Evolutionary conservation across 345 rosid species (phyloP), one percentile per base, ranked within the genome.

Genomic region (Eutrema japonicum): DNA sequence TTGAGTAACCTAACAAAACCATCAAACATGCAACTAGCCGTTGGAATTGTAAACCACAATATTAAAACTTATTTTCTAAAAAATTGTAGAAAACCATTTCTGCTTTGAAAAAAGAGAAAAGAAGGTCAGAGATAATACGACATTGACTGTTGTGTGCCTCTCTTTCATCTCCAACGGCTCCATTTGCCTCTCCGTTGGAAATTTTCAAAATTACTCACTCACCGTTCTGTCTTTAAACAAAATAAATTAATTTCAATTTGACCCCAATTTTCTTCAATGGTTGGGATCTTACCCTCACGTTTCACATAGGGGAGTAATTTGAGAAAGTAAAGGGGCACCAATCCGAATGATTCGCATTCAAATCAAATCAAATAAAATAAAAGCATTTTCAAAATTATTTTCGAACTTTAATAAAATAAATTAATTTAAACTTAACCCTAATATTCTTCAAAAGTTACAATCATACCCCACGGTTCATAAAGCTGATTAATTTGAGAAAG

Each of bases 71-170:
- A 1, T 18, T 22, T 45, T 4, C 45, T 4, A 4, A 2, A 38
- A 2, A 7, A 43, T 61, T 10, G 5, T 49, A 42, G 32, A 55
- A 55, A 68, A 42, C 8, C 18, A 68, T 22, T 14, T 67, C 5
- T 68, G 11, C 50, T 55, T 55, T 55, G 73, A 8, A 50, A 63
- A 66, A 66, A 7, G 40, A 16, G n/a, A 8, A 43, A 12, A 45
- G 7, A 14, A 11, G 6, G 45, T 16, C 55, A 48, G 69, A 64
- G 13, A 30, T 54, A 45, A 18, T 57, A 57, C 58, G 58, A 70
- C 74, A 70, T 70, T 72, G 70, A 43, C 63, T 72, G 63, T 14
- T 26, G 37, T 26, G 37, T 63, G 52, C 30, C 8, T 62, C 52
- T 45, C 67, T 61, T 42, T 61, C 26, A 42, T 61, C 10, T 48